Conservation (phyloP, 164 flowering plant genomes). For the Vitis rupestris region DNA sequence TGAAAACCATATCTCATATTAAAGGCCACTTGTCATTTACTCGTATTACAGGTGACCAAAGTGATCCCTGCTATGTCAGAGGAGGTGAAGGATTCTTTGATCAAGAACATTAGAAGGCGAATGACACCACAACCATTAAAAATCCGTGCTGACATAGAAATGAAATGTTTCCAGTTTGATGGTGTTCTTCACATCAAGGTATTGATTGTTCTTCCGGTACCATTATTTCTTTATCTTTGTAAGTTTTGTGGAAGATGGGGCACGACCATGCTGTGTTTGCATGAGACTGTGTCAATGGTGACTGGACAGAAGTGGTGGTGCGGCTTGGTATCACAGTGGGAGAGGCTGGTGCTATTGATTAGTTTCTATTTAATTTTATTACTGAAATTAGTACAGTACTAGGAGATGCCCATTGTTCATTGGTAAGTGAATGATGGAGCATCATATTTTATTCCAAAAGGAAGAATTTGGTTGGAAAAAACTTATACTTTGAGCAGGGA, state of each 20-base stretch:
- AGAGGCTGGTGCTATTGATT: too few species aligned
- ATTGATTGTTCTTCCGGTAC: not conserved
- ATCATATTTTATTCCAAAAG: too few species aligned
- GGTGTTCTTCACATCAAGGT: constrained; percentile 99
- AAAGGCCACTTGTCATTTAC: not conserved
- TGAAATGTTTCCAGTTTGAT: constrained; percentile 96
- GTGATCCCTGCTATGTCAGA: constrained; percentile 49
- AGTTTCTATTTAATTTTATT: too few species aligned
- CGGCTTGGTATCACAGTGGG: too few species aligned
- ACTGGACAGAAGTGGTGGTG: too few species aligned
- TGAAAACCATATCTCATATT: not conserved
- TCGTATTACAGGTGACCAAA: constrained; percentile 44
- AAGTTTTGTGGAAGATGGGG: not conserved
- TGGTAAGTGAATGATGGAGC: too few species aligned
- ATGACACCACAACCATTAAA: constrained; percentile 97
- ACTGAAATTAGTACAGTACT: too few species aligned
- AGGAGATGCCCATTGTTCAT: too few species aligned
- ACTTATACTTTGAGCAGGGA: too few species aligned
- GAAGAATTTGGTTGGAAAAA: too few species aligned
- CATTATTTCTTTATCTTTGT: not conserved
- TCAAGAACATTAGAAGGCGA: constrained; percentile 79
- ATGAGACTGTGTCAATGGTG: too few species aligned
- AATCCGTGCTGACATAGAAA: constrained; percentile 92
- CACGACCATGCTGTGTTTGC: too few species aligned
- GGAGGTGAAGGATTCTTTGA: not conserved